Conservation (phyloP, 1,139 yeast species). For the Geotrichum europaeum region DNA sequence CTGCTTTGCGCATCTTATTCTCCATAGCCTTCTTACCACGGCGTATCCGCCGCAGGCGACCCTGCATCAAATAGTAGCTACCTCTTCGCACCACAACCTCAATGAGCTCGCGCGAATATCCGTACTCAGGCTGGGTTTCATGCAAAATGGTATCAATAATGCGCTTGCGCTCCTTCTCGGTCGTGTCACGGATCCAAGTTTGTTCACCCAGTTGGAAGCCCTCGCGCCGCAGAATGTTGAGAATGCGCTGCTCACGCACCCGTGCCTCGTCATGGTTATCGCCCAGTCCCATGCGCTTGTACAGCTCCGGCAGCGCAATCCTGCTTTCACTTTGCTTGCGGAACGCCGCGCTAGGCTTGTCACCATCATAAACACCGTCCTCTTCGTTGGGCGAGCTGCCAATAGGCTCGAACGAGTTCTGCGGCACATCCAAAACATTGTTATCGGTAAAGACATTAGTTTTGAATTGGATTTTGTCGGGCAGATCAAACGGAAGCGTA, state of each 20-base stretch:
- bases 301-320: slow-evolving; percentile 51
- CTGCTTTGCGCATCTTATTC: neutral
- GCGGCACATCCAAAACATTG: neutral
- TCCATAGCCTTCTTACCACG: slow-evolving; percentile 33
- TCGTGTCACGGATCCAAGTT: slow-evolving; percentile 79
- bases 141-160: slow-evolving; percentile 47
- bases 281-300: slow-evolving; percentile 47
- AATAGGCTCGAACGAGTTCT: neutral
- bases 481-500: neutral
- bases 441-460: neutral
- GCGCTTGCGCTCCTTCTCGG: slow-evolving; percentile 44
- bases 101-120: slow-evolving; percentile 47
- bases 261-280: slow-evolving; percentile 52
- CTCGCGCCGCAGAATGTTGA: slow-evolving; percentile 53
- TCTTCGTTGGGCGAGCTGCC: neutral
- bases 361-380: neutral
- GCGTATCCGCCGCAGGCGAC: slow-evolving; percentile 63
- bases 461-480: neutral
- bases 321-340: slow-evolving; percentile 25
- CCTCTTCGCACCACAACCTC: slow-evolving; percentile 74
- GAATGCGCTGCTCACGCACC: slow-evolving; percentile 53
- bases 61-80: slow-evolving; percentile 75
- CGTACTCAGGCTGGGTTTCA: slow-evolving; percentile 45
- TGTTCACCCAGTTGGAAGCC: slow-evolving; percentile 66
- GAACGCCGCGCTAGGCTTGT: neutral